A percentile compares a stretch with the other conserved stretches of the same genome.
Conservation (phyloP, 176 grass and related monocot genomes). For the Aegilops tauschii region DNA sequence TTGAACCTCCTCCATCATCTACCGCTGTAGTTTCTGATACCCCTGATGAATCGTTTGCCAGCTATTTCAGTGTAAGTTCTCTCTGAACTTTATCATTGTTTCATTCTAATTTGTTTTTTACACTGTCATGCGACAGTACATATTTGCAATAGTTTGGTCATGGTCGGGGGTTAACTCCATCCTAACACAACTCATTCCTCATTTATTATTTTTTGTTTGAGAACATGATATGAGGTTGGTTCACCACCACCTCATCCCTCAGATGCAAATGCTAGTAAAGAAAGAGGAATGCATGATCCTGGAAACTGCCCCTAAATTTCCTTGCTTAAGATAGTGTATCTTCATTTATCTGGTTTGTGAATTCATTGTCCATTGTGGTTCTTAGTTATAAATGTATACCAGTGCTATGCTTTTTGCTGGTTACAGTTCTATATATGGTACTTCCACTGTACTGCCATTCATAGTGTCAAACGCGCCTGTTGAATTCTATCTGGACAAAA, state of each 20-base stretch:
- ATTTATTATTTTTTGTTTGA: conserved; percentile 1
- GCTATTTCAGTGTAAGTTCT: conserved; percentile 59
- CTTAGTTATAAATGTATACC: conserved; percentile 10
- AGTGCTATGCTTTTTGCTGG: conserved; percentile 4
- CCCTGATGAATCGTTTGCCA: conserved; percentile 55
- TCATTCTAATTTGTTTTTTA: not conserved
- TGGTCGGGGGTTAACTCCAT: not conserved
- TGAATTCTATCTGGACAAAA: conserved; percentile 30
- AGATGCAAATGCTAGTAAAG: not conserved
- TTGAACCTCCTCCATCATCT: conserved; percentile 52
- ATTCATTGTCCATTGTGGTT: not conserved
- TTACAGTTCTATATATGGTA: not conserved
- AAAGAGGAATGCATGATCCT: not conserved
- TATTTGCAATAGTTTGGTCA: not conserved
- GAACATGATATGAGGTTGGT: not conserved
- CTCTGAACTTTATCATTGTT: not conserved
- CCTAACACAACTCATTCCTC: not conserved
- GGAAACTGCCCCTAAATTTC: not conserved
- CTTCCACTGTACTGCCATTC: not conserved
- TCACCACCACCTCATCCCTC: not conserved
- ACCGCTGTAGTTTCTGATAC: conserved; percentile 29
- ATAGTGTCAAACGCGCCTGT: not conserved
- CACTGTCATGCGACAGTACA: not conserved
- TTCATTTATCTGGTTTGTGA: conserved; percentile 19
- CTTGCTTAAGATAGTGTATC: not conserved